Conservation (phyloP, 345 rosid species). For the Orychophragmus violaceus region DNA sequence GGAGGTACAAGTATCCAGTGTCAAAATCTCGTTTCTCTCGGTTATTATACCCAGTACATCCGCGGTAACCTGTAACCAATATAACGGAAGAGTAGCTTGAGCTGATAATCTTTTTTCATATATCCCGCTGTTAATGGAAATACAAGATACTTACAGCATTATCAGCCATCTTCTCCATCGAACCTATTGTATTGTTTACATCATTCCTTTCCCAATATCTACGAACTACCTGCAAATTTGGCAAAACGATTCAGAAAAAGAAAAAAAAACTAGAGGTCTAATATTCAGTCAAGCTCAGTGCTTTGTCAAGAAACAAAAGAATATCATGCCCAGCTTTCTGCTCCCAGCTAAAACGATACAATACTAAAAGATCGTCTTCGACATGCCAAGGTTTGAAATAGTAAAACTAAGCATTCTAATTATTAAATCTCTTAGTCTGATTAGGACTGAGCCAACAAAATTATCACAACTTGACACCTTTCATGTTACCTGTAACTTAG, state of each 20-base stretch:
- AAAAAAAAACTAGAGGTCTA: neutral
- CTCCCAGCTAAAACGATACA: neutral
- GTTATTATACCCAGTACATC: conserved; percentile 63
- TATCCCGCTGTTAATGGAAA: neutral
- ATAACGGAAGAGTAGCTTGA: neutral
- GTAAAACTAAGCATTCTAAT: neutral
- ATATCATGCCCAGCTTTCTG: neutral
- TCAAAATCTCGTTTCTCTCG: conserved; percentile 66
- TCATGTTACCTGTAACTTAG: conserved; percentile 79
- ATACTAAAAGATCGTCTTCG: neutral
- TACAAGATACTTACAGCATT: conserved; percentile 50
- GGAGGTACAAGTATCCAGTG: conserved; percentile 72
- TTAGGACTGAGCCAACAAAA: neutral
- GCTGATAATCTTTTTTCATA: neutral
- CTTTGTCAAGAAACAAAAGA: conserved; percentile 4
- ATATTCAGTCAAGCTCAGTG: neutral
- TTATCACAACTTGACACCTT: conserved; percentile 8
- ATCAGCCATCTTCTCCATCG: conserved; percentile 95
- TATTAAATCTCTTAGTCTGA: neutral
- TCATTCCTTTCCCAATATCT: conserved; percentile 90
- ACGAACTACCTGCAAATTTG: conserved; percentile 56
- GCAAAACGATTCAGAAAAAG: conserved; percentile 23
- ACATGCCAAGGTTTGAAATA: neutral
- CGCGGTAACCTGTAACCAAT: conserved; percentile 64
- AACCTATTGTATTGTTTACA: conserved; percentile 63